Base-by-base conservation (phyloP, 2,329 filamentous ascomycete genomes). In the Aspergillus sp. region DNA sequence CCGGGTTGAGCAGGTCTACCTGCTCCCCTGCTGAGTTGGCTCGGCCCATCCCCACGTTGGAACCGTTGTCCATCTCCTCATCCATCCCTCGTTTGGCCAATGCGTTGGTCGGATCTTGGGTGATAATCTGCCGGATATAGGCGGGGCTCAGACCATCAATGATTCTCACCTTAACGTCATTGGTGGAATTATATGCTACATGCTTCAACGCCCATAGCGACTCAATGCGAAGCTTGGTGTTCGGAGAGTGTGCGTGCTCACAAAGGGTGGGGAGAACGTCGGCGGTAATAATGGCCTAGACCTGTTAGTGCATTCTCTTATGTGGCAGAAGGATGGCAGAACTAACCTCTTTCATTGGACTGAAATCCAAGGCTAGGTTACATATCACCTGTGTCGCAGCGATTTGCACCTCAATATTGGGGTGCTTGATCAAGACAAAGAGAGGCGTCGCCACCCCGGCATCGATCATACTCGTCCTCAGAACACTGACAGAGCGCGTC, bases 171-270 rank as follows among this genome's bases (percentile, higher is more conserved):
- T 95, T 96, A 66, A 91, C 80, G 12, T 89, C 85, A 48, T 89
- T 87, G 17, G 85, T 84, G 5, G 90, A 86, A 21, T 87, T 88
- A 64, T 90, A 85, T 2, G 96, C 89, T 53, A 97, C 84, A 76
- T 98, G 92, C 73, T 98, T 98, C 60, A 99, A 80, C 5, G 92
- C 92, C 94, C 95, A 99, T 1, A 99, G 78, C 21, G 93, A 92
- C 69, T 95, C 92, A 25, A 96, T 82, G 23, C 92, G 87, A 56
- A 98, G 81, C 50, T 88, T 86, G n/a, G 90, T 85, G 70, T 94
- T 91, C 50, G 85, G 83, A 0, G 91, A 95, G 73, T 91, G 91
- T 1, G 93, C 92, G 72, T 97, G 91, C 67, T 91, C 86, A 70
- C 92, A 96, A 1, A 98, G 81, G 0, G 90, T 85, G 63, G 87